A percentile compares a stretch with the other conserved stretches of the same genome.
These are phyloP conservation scores for Fimicolochytrium jonesii DNA, from an alignment of 192 early-diverging fungal genomes.

Conservation along the genomic window DNA sequence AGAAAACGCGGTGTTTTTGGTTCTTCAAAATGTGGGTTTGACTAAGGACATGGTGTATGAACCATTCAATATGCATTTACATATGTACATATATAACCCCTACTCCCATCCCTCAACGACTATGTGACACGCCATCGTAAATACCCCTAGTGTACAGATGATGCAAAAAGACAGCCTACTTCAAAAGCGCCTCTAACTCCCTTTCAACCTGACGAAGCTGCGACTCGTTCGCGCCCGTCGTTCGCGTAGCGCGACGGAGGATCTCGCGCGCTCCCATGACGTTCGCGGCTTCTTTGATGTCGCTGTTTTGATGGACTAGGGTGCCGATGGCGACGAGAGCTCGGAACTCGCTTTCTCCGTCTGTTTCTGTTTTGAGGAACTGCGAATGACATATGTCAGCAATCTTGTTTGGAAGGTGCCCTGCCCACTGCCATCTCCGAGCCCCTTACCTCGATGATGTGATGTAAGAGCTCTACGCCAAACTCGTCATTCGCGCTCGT, in stretches of 20 bases:
- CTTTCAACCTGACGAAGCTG: constrained; percentile 12
- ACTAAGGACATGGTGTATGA: no score
- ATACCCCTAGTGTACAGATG: no score
- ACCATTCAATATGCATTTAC: no score
- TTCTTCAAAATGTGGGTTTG: no score
- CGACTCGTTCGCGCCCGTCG: constrained; percentile 4
- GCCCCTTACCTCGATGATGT: constrained; percentile 40
- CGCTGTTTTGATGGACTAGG: constrained; percentile 30
- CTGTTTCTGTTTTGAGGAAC: constrained; percentile 53
- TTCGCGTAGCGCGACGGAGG: neutral
- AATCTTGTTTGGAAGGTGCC: neutral
- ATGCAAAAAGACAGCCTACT: no score
- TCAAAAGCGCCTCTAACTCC: constrained; percentile 9
- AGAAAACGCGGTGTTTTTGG: no score
- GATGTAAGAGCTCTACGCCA: constrained; percentile 39
- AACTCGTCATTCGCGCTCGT: constrained; percentile 47
- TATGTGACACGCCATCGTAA: no score
- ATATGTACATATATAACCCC: no score
- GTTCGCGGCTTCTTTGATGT: constrained; percentile 9
- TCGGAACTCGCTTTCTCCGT: constrained; percentile 59
- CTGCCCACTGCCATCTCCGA: neutral
- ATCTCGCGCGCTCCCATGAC: neutral
- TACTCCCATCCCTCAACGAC: no score
- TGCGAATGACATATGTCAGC: constrained; percentile 8
- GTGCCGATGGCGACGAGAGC: constrained; percentile 61